These are phyloP conservation scores for Calcarisporium arbuscula DNA, from an alignment of 2,329 filamentous ascomycete species.

Conservation along the genomic window DNA sequence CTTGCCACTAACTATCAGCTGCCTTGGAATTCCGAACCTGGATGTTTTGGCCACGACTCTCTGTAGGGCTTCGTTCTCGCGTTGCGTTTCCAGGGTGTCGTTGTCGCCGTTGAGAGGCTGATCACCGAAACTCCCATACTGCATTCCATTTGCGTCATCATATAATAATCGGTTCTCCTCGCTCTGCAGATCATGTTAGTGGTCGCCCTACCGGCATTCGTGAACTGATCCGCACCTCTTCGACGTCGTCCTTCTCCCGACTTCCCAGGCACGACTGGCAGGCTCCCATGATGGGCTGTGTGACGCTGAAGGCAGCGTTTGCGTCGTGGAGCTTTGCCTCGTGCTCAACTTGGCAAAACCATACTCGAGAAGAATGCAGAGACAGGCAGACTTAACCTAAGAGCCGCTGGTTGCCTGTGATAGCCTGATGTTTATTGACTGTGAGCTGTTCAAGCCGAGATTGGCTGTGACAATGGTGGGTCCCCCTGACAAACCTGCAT, in stretches of 20 bases:
- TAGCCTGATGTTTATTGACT: no score
- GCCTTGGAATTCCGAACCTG: constrained; percentile 40
- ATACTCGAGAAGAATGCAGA: constrained; percentile 1
- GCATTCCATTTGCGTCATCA: constrained; percentile 51
- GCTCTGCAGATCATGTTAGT: constrained; percentile 37
- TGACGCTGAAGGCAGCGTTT: constrained; percentile 7
- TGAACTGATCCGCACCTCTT: constrained; percentile 39
- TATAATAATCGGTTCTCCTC: constrained; percentile 54
- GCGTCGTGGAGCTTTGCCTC: constrained; percentile 6
- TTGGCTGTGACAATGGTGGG: no score
- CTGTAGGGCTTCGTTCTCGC: constrained; percentile 59
- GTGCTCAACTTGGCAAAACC: constrained; percentile 1
- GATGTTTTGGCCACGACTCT: constrained; percentile 58
- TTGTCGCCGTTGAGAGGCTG: constrained; percentile 46
- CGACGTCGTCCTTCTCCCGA: constrained; percentile 42
- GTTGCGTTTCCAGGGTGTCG: constrained; percentile 56
- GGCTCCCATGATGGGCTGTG: constrained; percentile 44
- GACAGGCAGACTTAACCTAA: not conserved
- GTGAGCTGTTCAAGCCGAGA: no score
- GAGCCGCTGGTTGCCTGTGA: no score
- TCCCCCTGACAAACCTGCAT: no score
- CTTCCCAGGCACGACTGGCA: constrained; percentile 56
- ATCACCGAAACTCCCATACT: constrained; percentile 59
- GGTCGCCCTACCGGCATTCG: no score
- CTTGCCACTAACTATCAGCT: not conserved